phyloP scores from a whole-genome alignment of 1,284 basidiomycete species.

The Boletus calvinii region DNA sequence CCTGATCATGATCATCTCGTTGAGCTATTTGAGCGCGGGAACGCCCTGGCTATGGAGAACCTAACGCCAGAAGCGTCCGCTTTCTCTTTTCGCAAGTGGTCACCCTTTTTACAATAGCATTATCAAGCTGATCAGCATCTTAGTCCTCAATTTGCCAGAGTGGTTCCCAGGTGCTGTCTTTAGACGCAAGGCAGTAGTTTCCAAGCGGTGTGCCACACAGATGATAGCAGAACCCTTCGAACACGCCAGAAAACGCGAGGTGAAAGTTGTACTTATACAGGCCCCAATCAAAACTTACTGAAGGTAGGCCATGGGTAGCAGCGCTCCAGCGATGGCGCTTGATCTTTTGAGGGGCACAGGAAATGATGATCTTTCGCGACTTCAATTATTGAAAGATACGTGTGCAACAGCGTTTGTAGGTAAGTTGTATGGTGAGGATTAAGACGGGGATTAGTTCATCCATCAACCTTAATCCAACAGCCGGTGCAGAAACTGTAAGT shows the following conservation, averaged over 20 bases:
- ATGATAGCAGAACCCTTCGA: slow-evolving; percentile 27
- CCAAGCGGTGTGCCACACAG: slow-evolving; percentile 12
- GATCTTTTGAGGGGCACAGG: slow-evolving; percentile 12
- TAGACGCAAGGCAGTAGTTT: slow-evolving; percentile 16
- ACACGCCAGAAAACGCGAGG: slow-evolving; percentile 18
- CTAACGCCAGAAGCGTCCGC: slow-evolving; percentile 23
- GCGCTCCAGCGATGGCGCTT: slow-evolving; percentile 15
- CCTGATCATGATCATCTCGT: slow-evolving; percentile 21
- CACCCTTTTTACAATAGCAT: neutral
- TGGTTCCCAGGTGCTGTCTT: slow-evolving; percentile 26
- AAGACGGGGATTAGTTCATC: neutral
- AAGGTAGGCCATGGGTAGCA: slow-evolving; percentile 13
- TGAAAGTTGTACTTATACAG: neutral
- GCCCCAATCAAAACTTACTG: neutral
- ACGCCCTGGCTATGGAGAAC: slow-evolving; percentile 10
- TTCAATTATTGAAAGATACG: slow-evolving; percentile 16
- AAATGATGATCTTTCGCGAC: slow-evolving; percentile 1
- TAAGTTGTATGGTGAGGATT: slow-evolving; percentile 5
- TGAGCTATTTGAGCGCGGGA: slow-evolving; percentile 19
- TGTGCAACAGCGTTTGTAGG: slow-evolving; percentile 28
- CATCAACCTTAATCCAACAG: slow-evolving; percentile 6
- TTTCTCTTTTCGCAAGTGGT: slow-evolving; percentile 25
- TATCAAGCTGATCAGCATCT: neutral
- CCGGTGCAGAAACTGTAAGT: slow-evolving; percentile 26
- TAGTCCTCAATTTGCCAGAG: slow-evolving; percentile 27